Evolutionary conservation across 2,329 filamentous ascomycete genomes (phyloP), one percentile per base, ranked within the genome.

Genomic region (Nemania abortiva): DNA sequence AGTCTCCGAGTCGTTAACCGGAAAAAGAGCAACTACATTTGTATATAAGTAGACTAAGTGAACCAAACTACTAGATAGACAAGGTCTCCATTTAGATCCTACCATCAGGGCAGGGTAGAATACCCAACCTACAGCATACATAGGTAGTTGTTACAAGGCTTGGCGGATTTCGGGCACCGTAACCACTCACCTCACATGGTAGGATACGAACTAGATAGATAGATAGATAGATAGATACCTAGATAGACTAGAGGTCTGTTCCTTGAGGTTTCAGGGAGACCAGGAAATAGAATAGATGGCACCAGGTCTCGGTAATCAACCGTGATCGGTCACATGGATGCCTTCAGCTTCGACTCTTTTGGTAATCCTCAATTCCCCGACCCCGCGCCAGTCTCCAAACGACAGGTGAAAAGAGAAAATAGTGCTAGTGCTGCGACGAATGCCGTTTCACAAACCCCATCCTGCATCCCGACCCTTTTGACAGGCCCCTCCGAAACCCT

Each of bases 391-490:
- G 64, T 68, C 58, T 58, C 22, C 55, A 73, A 47, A 65, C 47
- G 71, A 72, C 65, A 57, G 56, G 58, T 70, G 55, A 65, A 58
- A 3, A 53, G 50, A 27, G 6, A 11, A 53, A 31, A 2, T 18
- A 10, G 24, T 58, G 53, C 63, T 27, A 55, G 68, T 50, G 57
- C 54, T 72, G 73, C 63, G 72, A 74, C 74, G 34, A 15, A 63
- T 59, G 27, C 53, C 22, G 74, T 75, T 76, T 75, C 74, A 75
- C 63, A 50, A 60, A 34, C 53, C 63, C 45, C 50, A 18, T 60
- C 45, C 27, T 61, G 39, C 52, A 54, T 6, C 9, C 54, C 54
- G 55, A 45, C 42, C 57, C 63, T 60, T 45, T 54, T 66, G 50
- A 69, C 34, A 45, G 62, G 39, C 22, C 27, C 45, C 42, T 63